Percentiles rank a stretch among this genome's conserved stretches.
These are phyloP conservation scores for Alternaria ventricosa DNA, from an alignment of 2,329 filamentous ascomycete genomes.

Conservation along the genomic window DNA sequence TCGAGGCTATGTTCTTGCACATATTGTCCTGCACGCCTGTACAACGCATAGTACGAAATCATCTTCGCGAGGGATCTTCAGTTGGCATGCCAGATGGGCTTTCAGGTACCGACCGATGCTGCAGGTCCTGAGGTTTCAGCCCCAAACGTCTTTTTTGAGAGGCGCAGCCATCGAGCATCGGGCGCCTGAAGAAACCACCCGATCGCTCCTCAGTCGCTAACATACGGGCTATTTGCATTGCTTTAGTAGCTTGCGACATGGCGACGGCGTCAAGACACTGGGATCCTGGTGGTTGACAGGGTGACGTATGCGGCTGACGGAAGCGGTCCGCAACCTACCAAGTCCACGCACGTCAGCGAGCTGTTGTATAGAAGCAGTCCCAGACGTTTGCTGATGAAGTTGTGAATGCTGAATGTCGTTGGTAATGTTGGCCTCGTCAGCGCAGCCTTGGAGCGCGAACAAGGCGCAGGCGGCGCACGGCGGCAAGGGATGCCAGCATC, in stretches of 20 bases:
- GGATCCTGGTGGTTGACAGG: neutral
- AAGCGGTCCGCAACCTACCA: neutral
- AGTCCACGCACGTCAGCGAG: neutral
- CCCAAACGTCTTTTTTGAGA: constrained; percentile 8
- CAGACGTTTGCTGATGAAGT: neutral
- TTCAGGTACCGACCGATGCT: neutral
- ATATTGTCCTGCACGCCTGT: neutral
- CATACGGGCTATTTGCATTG: neutral
- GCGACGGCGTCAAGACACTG: neutral
- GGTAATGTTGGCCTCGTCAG: neutral
- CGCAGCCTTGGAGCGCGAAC: neutral
- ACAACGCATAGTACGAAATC: neutral
- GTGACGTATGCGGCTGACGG: neutral
- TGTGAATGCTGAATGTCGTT: neutral
- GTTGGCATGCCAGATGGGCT: neutral
- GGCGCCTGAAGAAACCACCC: neutral
- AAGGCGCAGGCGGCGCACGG: neutral
- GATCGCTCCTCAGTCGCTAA: neutral
- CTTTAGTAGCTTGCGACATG: neutral
- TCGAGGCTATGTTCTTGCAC: neutral
- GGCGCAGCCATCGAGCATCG: neutral
- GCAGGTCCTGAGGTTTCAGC: constrained; percentile 9
- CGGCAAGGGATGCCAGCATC: neutral
- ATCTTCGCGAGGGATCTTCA: neutral
- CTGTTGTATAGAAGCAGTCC: neutral